Percentiles rank a stretch among this genome's conserved stretches.
These are phyloP conservation scores for Pleurotus giganteus DNA, from an alignment of 768 basidiomycete species.

Conservation along the genomic window DNA sequence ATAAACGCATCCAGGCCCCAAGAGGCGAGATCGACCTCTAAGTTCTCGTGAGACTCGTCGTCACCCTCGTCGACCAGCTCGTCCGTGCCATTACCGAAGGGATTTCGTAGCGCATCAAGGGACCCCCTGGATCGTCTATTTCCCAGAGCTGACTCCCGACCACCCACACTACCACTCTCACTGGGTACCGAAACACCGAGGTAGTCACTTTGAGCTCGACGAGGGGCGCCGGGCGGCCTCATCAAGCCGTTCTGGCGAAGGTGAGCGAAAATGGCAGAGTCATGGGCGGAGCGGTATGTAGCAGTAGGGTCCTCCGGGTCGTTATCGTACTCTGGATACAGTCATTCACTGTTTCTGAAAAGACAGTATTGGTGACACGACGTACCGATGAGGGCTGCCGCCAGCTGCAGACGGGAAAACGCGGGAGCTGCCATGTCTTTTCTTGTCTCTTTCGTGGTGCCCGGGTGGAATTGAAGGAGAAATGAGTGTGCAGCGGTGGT, in stretches of 20 bases:
- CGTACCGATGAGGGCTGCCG: conserved; percentile 82
- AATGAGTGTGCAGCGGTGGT: background rate
- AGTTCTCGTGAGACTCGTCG: conserved; percentile 47
- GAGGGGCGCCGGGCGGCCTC: conserved; percentile 37
- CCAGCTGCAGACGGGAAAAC: conserved; percentile 85
- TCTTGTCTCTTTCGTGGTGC: background rate
- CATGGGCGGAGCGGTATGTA: conserved; percentile 65
- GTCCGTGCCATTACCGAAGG: conserved; percentile 56
- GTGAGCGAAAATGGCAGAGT: conserved; percentile 86
- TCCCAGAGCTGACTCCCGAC: conserved; percentile 46
- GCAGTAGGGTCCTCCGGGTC: conserved; percentile 66
- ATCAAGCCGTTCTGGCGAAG: conserved; percentile 57
- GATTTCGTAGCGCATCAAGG: conserved; percentile 66
- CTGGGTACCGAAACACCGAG: conserved; percentile 67
- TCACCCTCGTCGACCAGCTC: conserved; percentile 55
- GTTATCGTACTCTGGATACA: conserved; percentile 82
- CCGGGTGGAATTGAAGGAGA: conserved; percentile 18
- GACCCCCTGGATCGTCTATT: conserved; percentile 54
- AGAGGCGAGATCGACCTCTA: conserved; percentile 79
- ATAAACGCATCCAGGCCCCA: conserved; percentile 84
- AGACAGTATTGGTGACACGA: conserved; percentile 10
- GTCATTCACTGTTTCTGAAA: background rate
- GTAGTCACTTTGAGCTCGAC: conserved; percentile 65
- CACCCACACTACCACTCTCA: conserved; percentile 47
- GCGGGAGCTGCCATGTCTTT: conserved; percentile 28